Evolutionary conservation across 2,329 filamentous ascomycete genomes (phyloP), one percentile per base, ranked within the genome.

Genomic region (Fusarium sp.): DNA sequence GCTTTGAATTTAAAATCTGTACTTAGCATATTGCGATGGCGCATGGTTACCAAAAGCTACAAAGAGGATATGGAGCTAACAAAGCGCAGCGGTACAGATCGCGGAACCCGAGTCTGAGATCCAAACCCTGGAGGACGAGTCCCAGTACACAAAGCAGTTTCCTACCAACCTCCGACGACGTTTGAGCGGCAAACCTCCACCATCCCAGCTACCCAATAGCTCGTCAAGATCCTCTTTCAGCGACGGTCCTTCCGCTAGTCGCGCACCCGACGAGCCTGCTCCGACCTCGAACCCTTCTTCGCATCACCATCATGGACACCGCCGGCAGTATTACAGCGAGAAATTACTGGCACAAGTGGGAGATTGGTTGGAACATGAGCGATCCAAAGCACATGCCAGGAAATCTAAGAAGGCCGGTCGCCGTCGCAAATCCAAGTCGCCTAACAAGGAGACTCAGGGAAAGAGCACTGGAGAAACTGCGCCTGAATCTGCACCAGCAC

Each of bases 351-450:
- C 89, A 21, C 93, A 97, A 76, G 89, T 98, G 16, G 86, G 88
- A 26, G 89, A 93, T 70, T 98, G 95, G 95, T 82, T 98, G 41
- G 89, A 94, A 72, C 88, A 90, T 51, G 94, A 98, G 80, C 91
- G 90, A 76, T 81, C 84, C 31, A 89, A 89, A 72, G 85, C 86
- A 41, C 80, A 84, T 12, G 84, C 85, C 52, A 88, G 85, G 75
- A 85, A 76, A 71, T 64, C 56, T 4, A 84, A 74, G 63, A 74
- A 72, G 53, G 62, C 83, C 28, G 65, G 82, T 39, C 82, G 70
- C 34, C 65, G 79, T 65, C 83, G 80, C 72, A 84, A 81, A 76
- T 79, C 80, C 56, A 80, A 79, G 62, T 80, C 79, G 45, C 79
- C 78, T 43, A 70, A 79, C 18, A 72, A 77, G 23, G 72, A 73